These are phyloP conservation scores for Bryopsis sp. DNA, from an alignment of 139 green algal genomes.

Conservation along the genomic window DNA sequence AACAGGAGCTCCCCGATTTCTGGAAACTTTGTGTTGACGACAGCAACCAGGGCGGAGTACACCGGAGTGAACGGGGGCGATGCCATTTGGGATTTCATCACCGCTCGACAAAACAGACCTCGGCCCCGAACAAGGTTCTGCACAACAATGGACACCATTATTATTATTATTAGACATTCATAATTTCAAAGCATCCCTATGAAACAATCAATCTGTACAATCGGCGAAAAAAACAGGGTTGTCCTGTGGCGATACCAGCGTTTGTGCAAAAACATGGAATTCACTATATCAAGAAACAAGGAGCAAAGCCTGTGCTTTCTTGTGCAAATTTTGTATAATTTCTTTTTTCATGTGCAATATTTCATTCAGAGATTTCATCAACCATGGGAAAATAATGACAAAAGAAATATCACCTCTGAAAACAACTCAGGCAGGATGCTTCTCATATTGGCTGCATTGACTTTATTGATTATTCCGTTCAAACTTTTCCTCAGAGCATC, in stretches of 20 bases:
- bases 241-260: too few species aligned
- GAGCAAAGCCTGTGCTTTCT: too few species aligned
- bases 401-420: conserved; percentile 42
- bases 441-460: conserved; percentile 89
- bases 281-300: too few species aligned
- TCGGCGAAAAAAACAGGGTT: conserved; percentile 20
- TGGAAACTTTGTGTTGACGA: conserved; percentile 97
- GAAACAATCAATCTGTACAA: too few species aligned
- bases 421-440: conserved; percentile 92
- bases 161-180: too few species aligned
- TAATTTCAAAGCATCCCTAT: too few species aligned
- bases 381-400: too few species aligned
- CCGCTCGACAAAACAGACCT: conserved; percentile 75
- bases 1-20: conserved; percentile 70
- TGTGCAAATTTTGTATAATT: too few species aligned
- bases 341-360: too few species aligned
- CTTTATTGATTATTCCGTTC: conserved; percentile 99
- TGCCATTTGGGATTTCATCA: conserved; percentile 93
- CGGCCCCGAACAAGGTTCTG: conserved; percentile 87
- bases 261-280: too few species aligned
- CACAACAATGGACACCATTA: too few species aligned
- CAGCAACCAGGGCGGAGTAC: conserved; percentile 83
- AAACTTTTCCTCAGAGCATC: conserved; percentile 74
- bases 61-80: conserved; percentile 78
- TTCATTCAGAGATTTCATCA: too few species aligned